Base-by-base conservation (phyloP, 805 yeast genomes). In the Hanseniaspora clermontiae region DNA sequence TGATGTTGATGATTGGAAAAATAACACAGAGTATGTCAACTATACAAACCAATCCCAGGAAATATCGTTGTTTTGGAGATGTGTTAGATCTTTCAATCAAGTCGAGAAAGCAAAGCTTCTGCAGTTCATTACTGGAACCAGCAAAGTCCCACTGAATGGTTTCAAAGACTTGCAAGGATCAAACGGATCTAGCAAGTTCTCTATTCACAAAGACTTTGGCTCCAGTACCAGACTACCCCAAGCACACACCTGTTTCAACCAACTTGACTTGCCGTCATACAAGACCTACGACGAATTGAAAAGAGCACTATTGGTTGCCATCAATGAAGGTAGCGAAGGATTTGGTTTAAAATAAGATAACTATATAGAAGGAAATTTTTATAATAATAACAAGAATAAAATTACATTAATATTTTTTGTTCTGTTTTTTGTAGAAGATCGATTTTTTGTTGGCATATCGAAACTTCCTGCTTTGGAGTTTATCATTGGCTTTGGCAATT, bases 31-130 rank as follows among this genome's bases (percentile, higher is more conserved):
- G 1, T 84, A 93, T 69, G 83, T 79, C 49, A 91, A 89, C 66
- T 93, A 91, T 67, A 78, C 88, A 0, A 77, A 90, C 0, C 77
- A 86, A 1, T 86, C 95, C 1, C 81, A 87, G 34, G 97, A 90
- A 66, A 83, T 93, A 57, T 89, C 84, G 65, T 91, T 97, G 87
- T 93, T 93, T 71, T 93, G 99, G 99, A 77, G 97, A 66, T 96
- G 97, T 1, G 96, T 93, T 14, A 80, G 88, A 63, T 87, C 97
- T 0, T 93, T 93, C 70, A 96, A 88, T 64, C 79, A 78, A 17
- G 98, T 93, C 67, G 97, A 93, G 66, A 77, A 95, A 50, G 99
- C 98, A 9, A 90, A 89, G 66, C 72, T 93, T 61, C 72, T 93
- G 58, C 99, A 93, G 67, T 93, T 93, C 74, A 91, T 95, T 1